A percentile compares a stretch with the other conserved stretches of the same genome.
phyloP scores from a whole-genome alignment of 495 filamentous ascomycete species.

The Penicillium alfredii region DNA sequence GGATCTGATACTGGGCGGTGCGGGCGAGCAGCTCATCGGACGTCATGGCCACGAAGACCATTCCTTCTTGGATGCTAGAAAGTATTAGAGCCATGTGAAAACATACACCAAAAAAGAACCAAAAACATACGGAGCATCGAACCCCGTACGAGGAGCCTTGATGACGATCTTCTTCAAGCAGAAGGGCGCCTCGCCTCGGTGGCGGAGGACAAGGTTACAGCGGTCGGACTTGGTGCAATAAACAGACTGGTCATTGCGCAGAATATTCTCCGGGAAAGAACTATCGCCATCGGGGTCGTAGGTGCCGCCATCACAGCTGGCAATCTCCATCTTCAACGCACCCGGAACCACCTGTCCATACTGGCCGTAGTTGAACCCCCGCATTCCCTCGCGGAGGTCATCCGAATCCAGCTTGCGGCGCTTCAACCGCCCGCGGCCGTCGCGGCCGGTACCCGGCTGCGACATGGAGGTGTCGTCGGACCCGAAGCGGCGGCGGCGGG shows the following conservation, averaged over 20 bases:
- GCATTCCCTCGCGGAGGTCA: constrained; percentile 42
- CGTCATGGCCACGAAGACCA: constrained; percentile 87
- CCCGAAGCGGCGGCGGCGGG: constrained; percentile 13
- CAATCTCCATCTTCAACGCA: constrained; percentile 73
- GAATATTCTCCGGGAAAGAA: constrained; percentile 72
- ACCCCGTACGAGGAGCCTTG: constrained; percentile 74
- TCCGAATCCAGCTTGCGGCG: constrained; percentile 71
- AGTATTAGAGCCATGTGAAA: too few species aligned
- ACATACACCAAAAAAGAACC: background rate
- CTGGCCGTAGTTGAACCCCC: constrained; percentile 68
- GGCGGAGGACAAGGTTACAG: constrained; percentile 78
- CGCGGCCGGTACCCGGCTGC: too few species aligned
- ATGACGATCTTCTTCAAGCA: constrained; percentile 78
- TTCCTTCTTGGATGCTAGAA: constrained; percentile 78
- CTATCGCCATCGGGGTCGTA: constrained; percentile 51
- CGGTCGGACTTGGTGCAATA: constrained; percentile 81
- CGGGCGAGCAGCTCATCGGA: constrained; percentile 65
- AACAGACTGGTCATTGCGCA: constrained; percentile 73
- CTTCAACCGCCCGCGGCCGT: constrained; percentile 50
- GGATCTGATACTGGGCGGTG: constrained; percentile 71
- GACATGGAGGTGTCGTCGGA: too few species aligned
- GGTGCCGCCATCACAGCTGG: constrained; percentile 82
- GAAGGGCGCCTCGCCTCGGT: constrained; percentile 73
- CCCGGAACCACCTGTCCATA: constrained; percentile 80
- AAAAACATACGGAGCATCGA: constrained; percentile 75